Evolutionary conservation across 306 rosid genomes (phyloP), one percentile per base, ranked within the genome.

Genomic region (Dryas drummondii): DNA sequence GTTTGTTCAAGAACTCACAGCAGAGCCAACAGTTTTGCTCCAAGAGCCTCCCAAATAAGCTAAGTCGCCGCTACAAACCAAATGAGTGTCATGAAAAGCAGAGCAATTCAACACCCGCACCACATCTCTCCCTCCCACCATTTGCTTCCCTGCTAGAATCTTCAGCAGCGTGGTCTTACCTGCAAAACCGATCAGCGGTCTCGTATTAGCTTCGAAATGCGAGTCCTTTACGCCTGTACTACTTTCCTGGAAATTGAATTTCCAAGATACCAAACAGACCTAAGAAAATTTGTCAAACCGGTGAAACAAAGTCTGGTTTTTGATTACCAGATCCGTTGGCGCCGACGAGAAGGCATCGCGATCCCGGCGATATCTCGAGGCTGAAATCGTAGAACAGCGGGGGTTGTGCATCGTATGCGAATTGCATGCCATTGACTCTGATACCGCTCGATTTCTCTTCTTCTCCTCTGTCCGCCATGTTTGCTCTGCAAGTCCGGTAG

Each of bases 41-140:
- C 99, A 94, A 67, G 97, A 94, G 54, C 94, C 99, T 46, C 97
- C 99, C 88, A 94, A 82, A 79, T 94, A 94, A 75, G 97, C 88
- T 74, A 94, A 91, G 80, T 94, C 97, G 6, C 97, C 97, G 71
- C 87, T 73, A 70, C 97, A 94, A 68, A 94, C 97, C 59, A 94
- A 88, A 55, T 79, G 84, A 41, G 91, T 94, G 75, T 94, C 99
- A 44, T 94, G 99, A 77, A 94, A 94, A 48, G 99, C 97, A 0
- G 97, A 94, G 70, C 82, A 52, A 71, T 84, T 89, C 68, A 94
- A 82, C 52, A 94, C 99, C 15, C 85, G 88, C n/a, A 94, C 97
- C 57, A 94, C 99, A 54, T 94, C 93, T 85, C 88, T 85, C 58
- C 97, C 99, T 78, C 97, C 99, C 65, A 94, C 99, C 99, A 92